phyloP scores from a whole-genome alignment of 192 early-diverging fungal species.

The Oehlia diaphana region DNA sequence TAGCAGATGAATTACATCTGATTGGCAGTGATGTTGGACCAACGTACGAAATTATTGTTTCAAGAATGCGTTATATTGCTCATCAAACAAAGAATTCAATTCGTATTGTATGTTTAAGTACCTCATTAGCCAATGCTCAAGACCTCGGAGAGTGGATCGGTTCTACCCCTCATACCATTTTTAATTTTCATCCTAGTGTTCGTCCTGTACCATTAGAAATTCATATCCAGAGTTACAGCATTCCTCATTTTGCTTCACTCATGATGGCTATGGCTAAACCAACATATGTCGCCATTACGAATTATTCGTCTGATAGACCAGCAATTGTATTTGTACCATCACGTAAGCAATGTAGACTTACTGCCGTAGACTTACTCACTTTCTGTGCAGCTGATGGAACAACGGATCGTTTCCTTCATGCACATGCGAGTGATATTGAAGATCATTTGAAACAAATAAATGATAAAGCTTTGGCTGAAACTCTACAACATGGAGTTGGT shows the following conservation, averaged over 20 bases:
- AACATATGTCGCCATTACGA: slow-evolving; percentile 72
- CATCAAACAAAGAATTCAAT: slow-evolving; percentile 76
- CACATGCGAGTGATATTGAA: slow-evolving; percentile 62
- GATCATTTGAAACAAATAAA: slow-evolving; percentile 61
- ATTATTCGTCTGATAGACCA: slow-evolving; percentile 62
- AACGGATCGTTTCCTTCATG: slow-evolving; percentile 72
- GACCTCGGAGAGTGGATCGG: slow-evolving; percentile 99
- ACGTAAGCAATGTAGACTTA: slow-evolving; percentile 82
- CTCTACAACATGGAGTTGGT: slow-evolving; percentile 80
- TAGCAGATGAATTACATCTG: slow-evolving; percentile 94
- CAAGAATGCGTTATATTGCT: slow-evolving; percentile 91
- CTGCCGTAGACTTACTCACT: slow-evolving; percentile 84
- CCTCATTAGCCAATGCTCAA: slow-evolving; percentile 94
- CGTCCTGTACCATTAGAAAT: slow-evolving; percentile 94
- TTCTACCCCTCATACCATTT: slow-evolving; percentile 70
- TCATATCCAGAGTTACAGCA: slow-evolving; percentile 88
- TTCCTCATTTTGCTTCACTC: slow-evolving; percentile 91
- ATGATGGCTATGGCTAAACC: slow-evolving; percentile 95
- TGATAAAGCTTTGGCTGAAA: slow-evolving; percentile 72
- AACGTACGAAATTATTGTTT: slow-evolving; percentile 90
- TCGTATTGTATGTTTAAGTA: slow-evolving; percentile 89
- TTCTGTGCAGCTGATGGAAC: slow-evolving; percentile 77
- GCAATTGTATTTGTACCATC: slow-evolving; percentile 93
- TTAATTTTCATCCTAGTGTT: slow-evolving; percentile 94
- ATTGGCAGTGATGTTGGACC: slow-evolving; percentile 90